phyloP scores from a whole-genome alignment of 2,329 filamentous ascomycete species.

The Aspergillus ruber region DNA sequence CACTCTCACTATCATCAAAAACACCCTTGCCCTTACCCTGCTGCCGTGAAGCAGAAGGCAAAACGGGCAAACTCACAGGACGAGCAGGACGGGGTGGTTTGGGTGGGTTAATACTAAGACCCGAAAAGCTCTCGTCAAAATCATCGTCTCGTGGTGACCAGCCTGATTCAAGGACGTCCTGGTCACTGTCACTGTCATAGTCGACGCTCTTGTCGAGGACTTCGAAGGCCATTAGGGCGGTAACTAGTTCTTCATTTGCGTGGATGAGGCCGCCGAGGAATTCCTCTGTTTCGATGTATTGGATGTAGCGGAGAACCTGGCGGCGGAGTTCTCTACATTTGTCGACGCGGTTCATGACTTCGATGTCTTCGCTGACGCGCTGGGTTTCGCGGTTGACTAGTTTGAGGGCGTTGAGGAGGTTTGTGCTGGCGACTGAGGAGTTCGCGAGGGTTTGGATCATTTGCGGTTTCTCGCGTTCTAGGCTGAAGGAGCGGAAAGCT shows the following conservation, averaged over 20 bases:
- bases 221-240: constrained; percentile 87
- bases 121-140: constrained; percentile 26
- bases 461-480: constrained; percentile 79
- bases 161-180: constrained; percentile 41
- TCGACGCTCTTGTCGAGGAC: constrained; percentile 65
- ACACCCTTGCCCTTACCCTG: constrained; percentile 12
- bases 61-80: constrained; percentile 49
- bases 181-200: constrained; percentile 60
- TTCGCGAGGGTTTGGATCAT: constrained; percentile 88
- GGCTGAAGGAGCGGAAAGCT: constrained; percentile 57
- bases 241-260: constrained; percentile 93
- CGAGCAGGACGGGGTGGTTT: constrained; percentile 48
- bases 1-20: constrained; percentile 40
- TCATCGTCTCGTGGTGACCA: constrained; percentile 18
- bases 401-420: constrained; percentile 78
- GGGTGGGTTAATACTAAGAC: constrained; percentile 28
- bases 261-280: constrained; percentile 87
- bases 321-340: constrained; percentile 77
- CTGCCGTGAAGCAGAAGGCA: constrained; percentile 15
- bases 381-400: constrained; percentile 84
- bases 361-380: constrained; percentile 76
- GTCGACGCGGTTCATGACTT: constrained; percentile 72
- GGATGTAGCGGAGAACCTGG: constrained; percentile 85
- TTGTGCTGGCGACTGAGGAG: constrained; percentile 82
- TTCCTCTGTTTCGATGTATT: constrained; percentile 83